phyloP scores from a whole-genome alignment of 2,329 filamentous ascomycete species.

The Fusarium floridanum region DNA sequence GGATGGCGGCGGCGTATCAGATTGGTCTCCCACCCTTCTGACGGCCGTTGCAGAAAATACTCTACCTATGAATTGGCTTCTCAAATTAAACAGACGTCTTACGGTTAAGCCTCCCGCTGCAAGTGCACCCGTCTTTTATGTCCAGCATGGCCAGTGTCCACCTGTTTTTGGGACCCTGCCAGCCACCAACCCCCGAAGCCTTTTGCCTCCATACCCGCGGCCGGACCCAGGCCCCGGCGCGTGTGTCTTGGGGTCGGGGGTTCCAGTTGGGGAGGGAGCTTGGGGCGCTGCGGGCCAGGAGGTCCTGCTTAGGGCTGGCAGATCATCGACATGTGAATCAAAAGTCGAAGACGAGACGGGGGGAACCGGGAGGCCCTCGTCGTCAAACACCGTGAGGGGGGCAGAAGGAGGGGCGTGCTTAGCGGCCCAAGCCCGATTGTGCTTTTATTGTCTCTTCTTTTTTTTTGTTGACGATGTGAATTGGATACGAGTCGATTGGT shows the following conservation, averaged over 20 bases:
- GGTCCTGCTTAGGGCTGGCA: constrained; percentile 42
- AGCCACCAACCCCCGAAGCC: constrained; percentile 7
- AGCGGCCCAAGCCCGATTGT: constrained; percentile 18
- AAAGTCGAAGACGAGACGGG: constrained; percentile 24
- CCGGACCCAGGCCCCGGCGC: background rate
- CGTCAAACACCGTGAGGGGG: constrained; percentile 24
- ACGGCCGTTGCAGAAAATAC: background rate
- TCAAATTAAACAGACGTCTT: constrained; percentile 12
- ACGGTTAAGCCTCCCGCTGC: constrained; percentile 14
- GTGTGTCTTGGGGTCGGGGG: constrained; percentile 27
- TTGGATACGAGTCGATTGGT: constrained; percentile 34
- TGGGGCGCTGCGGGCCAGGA: constrained; percentile 34
- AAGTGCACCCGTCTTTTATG: background rate
- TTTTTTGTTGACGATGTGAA: constrained; percentile 40
- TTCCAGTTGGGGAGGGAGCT: constrained; percentile 36
- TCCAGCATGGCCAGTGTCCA: background rate
- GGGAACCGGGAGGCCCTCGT: constrained; percentile 41
- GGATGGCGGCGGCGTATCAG: constrained; percentile 17
- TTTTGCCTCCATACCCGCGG: constrained; percentile 1
- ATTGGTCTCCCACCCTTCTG: constrained; percentile 14
- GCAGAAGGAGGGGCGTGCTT: constrained; percentile 18
- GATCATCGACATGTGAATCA: constrained; percentile 49
- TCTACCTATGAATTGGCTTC: background rate
- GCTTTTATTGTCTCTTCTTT: constrained; percentile 10
- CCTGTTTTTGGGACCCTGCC: background rate